Conservation (phyloP, 2,329 filamentous ascomycete genomes). For the Rutstroemia sp. region DNA sequence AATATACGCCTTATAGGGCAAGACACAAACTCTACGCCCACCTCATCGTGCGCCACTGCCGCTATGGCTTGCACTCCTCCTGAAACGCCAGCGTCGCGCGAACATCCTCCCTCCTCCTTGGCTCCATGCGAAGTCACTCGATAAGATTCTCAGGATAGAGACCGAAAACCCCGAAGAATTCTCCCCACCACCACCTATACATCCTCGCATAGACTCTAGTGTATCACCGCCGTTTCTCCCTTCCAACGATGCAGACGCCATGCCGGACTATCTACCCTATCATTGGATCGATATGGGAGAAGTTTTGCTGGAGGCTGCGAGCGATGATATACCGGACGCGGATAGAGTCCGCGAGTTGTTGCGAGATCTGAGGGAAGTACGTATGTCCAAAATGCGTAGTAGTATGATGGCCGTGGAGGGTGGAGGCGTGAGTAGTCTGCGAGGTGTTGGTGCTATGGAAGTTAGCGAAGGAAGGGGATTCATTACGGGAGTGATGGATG, state of each 20-base stretch:
- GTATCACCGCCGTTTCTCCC: conserved; percentile 71
- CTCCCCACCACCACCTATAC: conserved; percentile 66
- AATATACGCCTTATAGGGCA: conserved; percentile 49
- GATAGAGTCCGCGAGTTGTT: conserved; percentile 69
- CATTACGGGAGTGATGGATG: conserved; percentile 79
- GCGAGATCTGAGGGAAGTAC: conserved; percentile 76
- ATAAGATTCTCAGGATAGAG: conserved; percentile 73
- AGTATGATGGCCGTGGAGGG: conserved; percentile 67
- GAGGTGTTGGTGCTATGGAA: conserved; percentile 88
- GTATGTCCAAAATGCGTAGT: conserved; percentile 80
- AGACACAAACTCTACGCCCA: conserved; percentile 68
- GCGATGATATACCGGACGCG: conserved; percentile 70
- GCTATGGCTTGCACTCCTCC: conserved; percentile 88
- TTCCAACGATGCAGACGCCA: conserved; percentile 62
- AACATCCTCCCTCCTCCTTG: conserved; percentile 89
- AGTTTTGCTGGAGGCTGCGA: conserved; percentile 75
- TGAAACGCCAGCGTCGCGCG: conserved; percentile 88
- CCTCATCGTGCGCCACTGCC: conserved; percentile 74
- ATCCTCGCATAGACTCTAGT: conserved; percentile 36
- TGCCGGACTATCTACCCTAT: conserved; percentile 70
- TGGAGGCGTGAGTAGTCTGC: conserved; percentile 61
- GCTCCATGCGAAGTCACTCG: conserved; percentile 71
- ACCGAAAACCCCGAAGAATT: conserved; percentile 66
- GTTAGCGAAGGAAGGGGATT: conserved; percentile 80
- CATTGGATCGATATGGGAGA: conserved; percentile 93